These are phyloP conservation scores for Podaxis rugospora DNA, from an alignment of 768 basidiomycete species.

Conservation along the genomic window DNA sequence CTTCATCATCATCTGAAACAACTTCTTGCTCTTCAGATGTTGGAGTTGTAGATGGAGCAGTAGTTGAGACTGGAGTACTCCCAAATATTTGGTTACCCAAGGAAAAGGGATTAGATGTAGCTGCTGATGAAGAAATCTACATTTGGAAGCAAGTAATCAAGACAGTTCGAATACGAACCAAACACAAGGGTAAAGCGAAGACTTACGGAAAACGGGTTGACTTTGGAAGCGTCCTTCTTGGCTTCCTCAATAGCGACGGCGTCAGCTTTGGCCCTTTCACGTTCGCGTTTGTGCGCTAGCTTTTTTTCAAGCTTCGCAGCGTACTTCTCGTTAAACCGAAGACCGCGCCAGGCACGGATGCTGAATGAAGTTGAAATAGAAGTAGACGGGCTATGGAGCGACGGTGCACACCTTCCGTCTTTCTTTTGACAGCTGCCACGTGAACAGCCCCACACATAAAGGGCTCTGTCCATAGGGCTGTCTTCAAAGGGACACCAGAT, in stretches of 20 bases:
- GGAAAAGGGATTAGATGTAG: constrained; percentile 35
- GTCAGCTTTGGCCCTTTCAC: constrained; percentile 32
- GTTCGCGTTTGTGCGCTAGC: constrained; percentile 33
- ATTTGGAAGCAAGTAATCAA: not conserved
- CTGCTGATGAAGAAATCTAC: constrained; percentile 16
- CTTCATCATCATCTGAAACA: constrained; percentile 30
- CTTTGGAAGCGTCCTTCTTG: constrained; percentile 22
- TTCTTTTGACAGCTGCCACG: constrained; percentile 67
- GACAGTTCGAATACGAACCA: not conserved
- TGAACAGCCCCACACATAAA: constrained; percentile 86
- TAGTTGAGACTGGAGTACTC: constrained; percentile 12
- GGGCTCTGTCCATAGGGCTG: constrained; percentile 78
- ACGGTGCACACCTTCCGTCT: constrained; percentile 55
- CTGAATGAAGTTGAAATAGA: constrained; percentile 31
- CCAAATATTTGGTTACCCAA: constrained; percentile 71
- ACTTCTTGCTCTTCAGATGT: constrained; percentile 24
- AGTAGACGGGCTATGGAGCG: not conserved
- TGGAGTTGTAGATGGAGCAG: constrained; percentile 5
- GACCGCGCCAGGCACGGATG: constrained; percentile 76
- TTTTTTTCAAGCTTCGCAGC: constrained; percentile 68
- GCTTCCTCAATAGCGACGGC: constrained; percentile 27
- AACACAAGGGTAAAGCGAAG: not conserved
- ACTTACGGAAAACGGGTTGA: constrained; percentile 72
- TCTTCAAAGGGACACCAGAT: constrained; percentile 89
- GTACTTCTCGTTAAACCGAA: constrained; percentile 69